Conservation (phyloP, 306 rosid species). For the Malus orientalis region DNA sequence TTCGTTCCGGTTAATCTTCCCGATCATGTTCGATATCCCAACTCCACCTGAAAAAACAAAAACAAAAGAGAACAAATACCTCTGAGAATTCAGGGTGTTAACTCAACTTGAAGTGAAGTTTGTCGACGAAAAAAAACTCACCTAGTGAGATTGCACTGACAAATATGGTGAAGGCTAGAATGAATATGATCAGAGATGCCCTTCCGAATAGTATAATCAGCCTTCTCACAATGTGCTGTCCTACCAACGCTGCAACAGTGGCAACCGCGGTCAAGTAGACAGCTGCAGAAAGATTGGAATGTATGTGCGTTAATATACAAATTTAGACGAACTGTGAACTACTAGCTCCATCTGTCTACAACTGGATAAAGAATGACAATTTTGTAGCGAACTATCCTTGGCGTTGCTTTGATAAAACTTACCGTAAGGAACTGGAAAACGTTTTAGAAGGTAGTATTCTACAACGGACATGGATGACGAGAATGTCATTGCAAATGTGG, state of each 20-base stretch:
- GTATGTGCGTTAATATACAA: neutral
- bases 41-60: slow-evolving; percentile 59
- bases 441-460: slow-evolving; percentile 78
- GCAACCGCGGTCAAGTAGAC: slow-evolving; percentile 63
- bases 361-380: neutral
- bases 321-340: neutral
- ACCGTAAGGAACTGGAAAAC: slow-evolving; percentile 91
- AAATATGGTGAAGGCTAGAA: slow-evolving; percentile 66
- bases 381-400: neutral
- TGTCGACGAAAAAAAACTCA: slow-evolving; percentile 9
- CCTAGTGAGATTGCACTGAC: slow-evolving; percentile 75
- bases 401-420: neutral
- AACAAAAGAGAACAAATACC: neutral
- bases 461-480: slow-evolving; percentile 97
- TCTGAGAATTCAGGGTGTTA: slow-evolving; percentile 2
- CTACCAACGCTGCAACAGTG: slow-evolving; percentile 60
- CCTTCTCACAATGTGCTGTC: slow-evolving; percentile 72
- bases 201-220: slow-evolving; percentile 58
- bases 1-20: slow-evolving; percentile 39
- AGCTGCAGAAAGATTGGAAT: slow-evolving; percentile 41
- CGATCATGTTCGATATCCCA: slow-evolving; percentile 56
- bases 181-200: slow-evolving; percentile 83
- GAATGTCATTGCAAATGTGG: slow-evolving; percentile 90
- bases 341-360: neutral
- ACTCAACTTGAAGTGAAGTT: neutral